Conservation (phyloP, 306 rosid species). For the Pterocarpus santalinus region DNA sequence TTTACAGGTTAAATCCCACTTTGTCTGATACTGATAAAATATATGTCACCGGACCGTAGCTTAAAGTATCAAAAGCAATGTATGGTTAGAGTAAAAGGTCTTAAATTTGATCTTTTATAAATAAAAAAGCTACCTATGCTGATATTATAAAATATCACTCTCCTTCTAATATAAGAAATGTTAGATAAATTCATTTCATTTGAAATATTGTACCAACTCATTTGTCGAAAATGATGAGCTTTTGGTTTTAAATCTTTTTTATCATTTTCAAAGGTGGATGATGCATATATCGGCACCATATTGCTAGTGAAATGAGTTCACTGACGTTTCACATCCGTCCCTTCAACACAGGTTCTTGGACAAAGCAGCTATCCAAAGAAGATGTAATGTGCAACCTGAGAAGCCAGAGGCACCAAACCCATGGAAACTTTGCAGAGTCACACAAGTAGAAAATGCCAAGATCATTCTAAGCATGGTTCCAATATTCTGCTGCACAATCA, state of each 20-base stretch:
- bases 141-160: background rate
- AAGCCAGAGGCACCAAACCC: conserved; percentile 50
- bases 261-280: too few species aligned
- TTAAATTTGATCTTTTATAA: too few species aligned
- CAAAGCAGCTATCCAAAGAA: conserved; percentile 74
- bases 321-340: too few species aligned
- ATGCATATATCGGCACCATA: too few species aligned
- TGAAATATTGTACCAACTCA: too few species aligned
- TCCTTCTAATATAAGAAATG: background rate
- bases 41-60: background rate
- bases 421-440: conserved; percentile 86
- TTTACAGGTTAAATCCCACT: conserved; percentile 58
- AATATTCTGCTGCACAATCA: conserved; percentile 79
- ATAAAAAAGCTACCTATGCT: background rate
- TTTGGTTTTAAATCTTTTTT: too few species aligned
- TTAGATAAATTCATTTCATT: too few species aligned
- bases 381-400: conserved; percentile 39
- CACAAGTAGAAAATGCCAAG: conserved; percentile 93
- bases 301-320: too few species aligned
- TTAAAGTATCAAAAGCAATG: background rate
- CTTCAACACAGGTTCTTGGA: conserved; percentile 71
- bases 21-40: conserved; percentile 10
- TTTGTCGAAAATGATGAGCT: too few species aligned
- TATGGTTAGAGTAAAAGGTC: too few species aligned
- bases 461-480: conserved; percentile 82